Evolutionary conservation across 2,329 filamentous ascomycete species (phyloP).

Genomic region (Xylariaceae sp.): DNA sequence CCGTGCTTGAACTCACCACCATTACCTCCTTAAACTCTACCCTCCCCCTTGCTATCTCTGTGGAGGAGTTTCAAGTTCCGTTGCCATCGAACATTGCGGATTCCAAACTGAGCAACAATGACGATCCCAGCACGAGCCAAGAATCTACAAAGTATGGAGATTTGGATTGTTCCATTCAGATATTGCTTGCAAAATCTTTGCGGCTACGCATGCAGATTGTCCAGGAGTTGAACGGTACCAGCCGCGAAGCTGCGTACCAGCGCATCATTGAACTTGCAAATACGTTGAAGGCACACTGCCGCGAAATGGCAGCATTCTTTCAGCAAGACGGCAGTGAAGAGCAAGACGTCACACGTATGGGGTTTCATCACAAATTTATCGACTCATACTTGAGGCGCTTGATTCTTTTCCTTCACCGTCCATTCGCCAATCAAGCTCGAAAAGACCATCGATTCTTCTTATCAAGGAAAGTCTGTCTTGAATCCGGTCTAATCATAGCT

Average conservation of each 20-base stretch:
- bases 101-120: constrained; percentile 10
- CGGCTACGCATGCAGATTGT: constrained; percentile 29
- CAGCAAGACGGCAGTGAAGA: not conserved
- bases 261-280: constrained; percentile 24
- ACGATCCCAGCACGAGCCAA: not conserved
- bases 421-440: constrained; percentile 30
- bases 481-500: constrained; percentile 33
- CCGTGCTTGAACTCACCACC: constrained; percentile 36
- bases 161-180: constrained; percentile 33
- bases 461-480: constrained; percentile 34
- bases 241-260: constrained; percentile 23
- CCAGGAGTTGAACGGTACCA: constrained; percentile 29
- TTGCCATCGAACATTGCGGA: constrained; percentile 33
- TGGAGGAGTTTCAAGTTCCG: constrained; percentile 25
- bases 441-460: constrained; percentile 33
- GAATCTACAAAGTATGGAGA: constrained; percentile 5
- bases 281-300: constrained; percentile 29
- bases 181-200: constrained; percentile 32
- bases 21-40: constrained; percentile 34
- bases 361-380: constrained; percentile 35
- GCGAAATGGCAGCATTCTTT: constrained; percentile 31
- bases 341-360: not conserved
- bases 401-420: constrained; percentile 34
- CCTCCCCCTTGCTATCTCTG: constrained; percentile 27
- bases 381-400: constrained; percentile 36